Conservation (phyloP, 768 basidiomycete species). For the Coprinellus aureogranulatus region DNA sequence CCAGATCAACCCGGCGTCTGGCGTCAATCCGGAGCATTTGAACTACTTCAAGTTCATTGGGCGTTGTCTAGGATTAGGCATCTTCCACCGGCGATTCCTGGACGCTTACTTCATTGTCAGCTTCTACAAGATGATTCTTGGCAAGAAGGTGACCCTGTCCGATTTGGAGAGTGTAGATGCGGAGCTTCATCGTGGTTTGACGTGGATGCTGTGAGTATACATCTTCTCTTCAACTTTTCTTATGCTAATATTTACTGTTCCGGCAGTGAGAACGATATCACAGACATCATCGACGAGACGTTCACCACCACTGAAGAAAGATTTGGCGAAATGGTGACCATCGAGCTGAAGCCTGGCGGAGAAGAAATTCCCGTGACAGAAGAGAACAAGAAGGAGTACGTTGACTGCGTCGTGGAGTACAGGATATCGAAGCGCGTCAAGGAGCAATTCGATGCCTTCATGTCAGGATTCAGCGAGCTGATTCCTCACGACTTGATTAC, state of each 20-base stretch:
- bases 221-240: slow-evolving; percentile 1
- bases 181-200: slow-evolving; percentile 90
- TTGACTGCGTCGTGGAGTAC: slow-evolving; percentile 91
- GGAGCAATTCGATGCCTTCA: slow-evolving; percentile 99
- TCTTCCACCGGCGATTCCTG: slow-evolving; percentile 98
- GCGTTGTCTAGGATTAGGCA: slow-evolving; percentile 89
- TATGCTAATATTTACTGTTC: background rate
- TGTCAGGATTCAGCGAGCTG: slow-evolving; percentile 99
- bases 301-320: slow-evolving; percentile 97
- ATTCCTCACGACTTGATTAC: slow-evolving; percentile 98
- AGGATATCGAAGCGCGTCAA: slow-evolving; percentile 96
- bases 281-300: slow-evolving; percentile 96
- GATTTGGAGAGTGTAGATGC: slow-evolving; percentile 97
- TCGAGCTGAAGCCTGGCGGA: slow-evolving; percentile 90
- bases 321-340: slow-evolving; percentile 96
- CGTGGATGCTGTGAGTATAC: slow-evolving; percentile 92
- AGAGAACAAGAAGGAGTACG: slow-evolving; percentile 99
- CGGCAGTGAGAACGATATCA: slow-evolving; percentile 92
- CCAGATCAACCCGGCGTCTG: slow-evolving; percentile 97
- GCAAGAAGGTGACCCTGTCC: slow-evolving; percentile 92
- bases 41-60: slow-evolving; percentile 99
- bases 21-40: slow-evolving; percentile 97
- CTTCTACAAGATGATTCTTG: slow-evolving; percentile 99
- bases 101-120: slow-evolving; percentile 99
- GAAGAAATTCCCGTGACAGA: slow-evolving; percentile 84